Conservation (phyloP, 1,284 basidiomycete species). For the Cryptococcus wingfieldii region DNA sequence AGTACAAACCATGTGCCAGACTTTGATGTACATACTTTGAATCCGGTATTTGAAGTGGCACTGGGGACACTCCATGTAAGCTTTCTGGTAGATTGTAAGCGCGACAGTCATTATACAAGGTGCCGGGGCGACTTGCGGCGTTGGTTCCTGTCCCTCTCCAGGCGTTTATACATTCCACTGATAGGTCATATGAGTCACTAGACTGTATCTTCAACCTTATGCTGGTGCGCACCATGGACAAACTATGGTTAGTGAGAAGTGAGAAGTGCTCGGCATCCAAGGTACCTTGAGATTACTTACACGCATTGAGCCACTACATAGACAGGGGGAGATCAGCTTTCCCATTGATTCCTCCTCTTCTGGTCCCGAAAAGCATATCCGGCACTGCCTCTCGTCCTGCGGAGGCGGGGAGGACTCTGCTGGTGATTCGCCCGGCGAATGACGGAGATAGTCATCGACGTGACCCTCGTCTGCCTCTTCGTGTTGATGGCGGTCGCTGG, state of each 20-base stretch:
- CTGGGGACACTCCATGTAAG: constrained; percentile 46
- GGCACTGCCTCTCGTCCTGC: constrained; percentile 37
- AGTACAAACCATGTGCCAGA: neutral
- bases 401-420: neutral
- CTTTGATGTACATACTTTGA: constrained; percentile 20
- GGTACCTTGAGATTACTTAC: constrained; percentile 22
- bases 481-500: no score
- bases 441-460: neutral
- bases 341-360: constrained; percentile 42
- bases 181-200: neutral
- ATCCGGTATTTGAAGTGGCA: constrained; percentile 44
- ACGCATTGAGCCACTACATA: constrained; percentile 45
- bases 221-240: constrained; percentile 30
- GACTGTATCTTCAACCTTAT: no score
- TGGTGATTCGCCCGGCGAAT: neutral
- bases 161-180: constrained; percentile 44
- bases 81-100: constrained; percentile 23
- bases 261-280: neutral
- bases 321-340: constrained; percentile 46
- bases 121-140: constrained; percentile 23
- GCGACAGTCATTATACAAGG: neutral
- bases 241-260: constrained; percentile 17
- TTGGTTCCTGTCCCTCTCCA: constrained; percentile 46
- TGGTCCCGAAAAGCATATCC: constrained; percentile 43
- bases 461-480: neutral